Percentiles rank a stretch among this genome's conserved stretches.
These are phyloP conservation scores for Aureobasidium sp. DNA, from an alignment of 2,329 filamentous ascomycete species.

Conservation along the genomic window DNA sequence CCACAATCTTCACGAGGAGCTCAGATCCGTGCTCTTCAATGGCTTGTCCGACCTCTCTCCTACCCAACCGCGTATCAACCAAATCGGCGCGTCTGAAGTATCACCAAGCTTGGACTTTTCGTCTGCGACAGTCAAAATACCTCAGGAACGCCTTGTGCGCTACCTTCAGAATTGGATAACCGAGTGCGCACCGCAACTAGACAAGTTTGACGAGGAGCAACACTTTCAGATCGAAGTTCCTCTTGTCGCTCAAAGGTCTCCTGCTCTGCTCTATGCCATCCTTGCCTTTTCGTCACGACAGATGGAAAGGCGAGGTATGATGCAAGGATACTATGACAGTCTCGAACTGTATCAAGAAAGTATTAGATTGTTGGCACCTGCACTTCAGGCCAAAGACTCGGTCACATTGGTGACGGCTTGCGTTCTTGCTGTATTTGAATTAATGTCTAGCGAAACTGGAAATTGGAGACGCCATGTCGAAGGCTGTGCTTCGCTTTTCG, in stretches of 20 bases:
- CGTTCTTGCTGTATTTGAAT: neutral
- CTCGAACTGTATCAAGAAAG: constrained; percentile 8
- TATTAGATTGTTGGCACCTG: constrained; percentile 1
- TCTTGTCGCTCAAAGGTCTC: neutral
- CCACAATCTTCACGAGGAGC: constrained; percentile 6
- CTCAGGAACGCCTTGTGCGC: neutral
- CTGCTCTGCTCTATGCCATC: constrained; percentile 4
- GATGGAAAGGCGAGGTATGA: neutral
- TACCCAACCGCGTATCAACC: neutral
- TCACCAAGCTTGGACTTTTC: neutral
- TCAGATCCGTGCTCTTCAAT: constrained; percentile 6
- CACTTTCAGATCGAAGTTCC: constrained; percentile 6
- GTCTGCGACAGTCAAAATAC: constrained; percentile 1
- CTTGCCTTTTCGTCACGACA: constrained; percentile 6
- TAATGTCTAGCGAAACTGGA: constrained; percentile 6
- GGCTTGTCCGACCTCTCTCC: constrained; percentile 1
- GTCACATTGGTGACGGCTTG: constrained; percentile 1
- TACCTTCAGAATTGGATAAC: constrained; percentile 6
- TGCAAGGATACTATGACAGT: constrained; percentile 3
- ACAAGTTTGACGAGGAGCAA: constrained; percentile 8
- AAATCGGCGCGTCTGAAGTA: neutral
- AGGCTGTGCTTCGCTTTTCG: constrained; percentile 1
- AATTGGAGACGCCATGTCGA: constrained; percentile 11
- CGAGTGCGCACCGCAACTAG: constrained; percentile 2
- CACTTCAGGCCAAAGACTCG: constrained; percentile 1